These are phyloP conservation scores for Hydnomerulius pinastri DNA, from an alignment of 768 basidiomycete species.

Conservation along the genomic window DNA sequence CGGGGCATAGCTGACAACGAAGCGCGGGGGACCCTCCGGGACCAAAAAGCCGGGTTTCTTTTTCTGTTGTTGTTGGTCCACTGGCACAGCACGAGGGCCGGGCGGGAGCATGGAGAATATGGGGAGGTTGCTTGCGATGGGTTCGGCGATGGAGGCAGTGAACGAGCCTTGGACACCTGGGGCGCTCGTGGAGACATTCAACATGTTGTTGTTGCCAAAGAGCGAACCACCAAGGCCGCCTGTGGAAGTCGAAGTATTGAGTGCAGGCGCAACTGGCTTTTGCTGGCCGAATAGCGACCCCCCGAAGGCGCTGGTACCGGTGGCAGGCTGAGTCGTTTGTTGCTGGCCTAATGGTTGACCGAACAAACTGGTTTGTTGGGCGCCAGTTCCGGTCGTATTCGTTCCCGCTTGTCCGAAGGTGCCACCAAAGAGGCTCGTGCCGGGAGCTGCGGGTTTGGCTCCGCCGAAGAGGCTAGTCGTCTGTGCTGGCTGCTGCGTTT, in stretches of 20 bases:
- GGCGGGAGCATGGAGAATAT: slow-evolving; percentile 77
- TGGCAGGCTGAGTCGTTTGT: slow-evolving; percentile 37
- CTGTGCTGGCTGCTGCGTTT: slow-evolving; percentile 39
- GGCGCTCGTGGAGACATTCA: slow-evolving; percentile 43
- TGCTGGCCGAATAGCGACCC: slow-evolving; percentile 49
- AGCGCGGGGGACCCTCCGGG: slow-evolving; percentile 72
- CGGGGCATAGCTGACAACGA: slow-evolving; percentile 64
- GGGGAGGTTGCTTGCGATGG: slow-evolving; percentile 69
- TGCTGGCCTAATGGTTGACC: slow-evolving; percentile 52
- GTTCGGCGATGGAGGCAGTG: slow-evolving; percentile 87
- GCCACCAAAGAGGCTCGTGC: slow-evolving; percentile 48
- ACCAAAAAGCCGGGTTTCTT: slow-evolving; percentile 78
- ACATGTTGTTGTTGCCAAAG: slow-evolving; percentile 38
- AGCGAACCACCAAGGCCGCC: slow-evolving; percentile 39
- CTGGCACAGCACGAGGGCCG: slow-evolving; percentile 61
- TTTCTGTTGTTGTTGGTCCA: slow-evolving; percentile 63
- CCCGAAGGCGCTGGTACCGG: slow-evolving; percentile 37
- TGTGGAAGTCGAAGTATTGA: slow-evolving; percentile 46
- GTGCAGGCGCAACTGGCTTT: slow-evolving; percentile 51
- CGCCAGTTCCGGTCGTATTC: slow-evolving; percentile 31
- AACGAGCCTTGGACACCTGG: slow-evolving; percentile 60
- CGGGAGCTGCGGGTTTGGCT: slow-evolving; percentile 33
- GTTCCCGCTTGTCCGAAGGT: slow-evolving; percentile 45
- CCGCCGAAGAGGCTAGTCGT: slow-evolving; percentile 28
- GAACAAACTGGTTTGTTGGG: slow-evolving; percentile 43